Base-by-base conservation (phyloP, 2,329 filamentous ascomycete genomes). In the Sporothrix pallida region DNA sequence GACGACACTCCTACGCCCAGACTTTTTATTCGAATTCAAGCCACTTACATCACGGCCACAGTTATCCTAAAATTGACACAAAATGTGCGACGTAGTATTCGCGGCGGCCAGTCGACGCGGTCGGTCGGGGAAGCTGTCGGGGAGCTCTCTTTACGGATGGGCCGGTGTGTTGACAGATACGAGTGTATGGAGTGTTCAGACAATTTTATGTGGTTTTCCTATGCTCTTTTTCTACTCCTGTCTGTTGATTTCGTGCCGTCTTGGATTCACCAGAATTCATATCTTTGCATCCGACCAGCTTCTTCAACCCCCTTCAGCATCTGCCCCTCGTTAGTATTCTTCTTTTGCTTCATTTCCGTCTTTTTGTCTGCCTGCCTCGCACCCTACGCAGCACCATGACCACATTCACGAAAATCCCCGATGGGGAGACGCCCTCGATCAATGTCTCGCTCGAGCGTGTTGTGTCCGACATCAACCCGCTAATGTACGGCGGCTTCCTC, bases 401-500 rank as follows among this genome's bases (percentile, higher is more conserved):
- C 12, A 26, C 63, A 3, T 67, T 67, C 13, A 67, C 63, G 8
- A 67, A 67, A 37, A 67, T 67, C 10, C 4, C 44, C 63, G 44
- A 70, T n/a, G 67, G 52, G 17, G 65, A 58, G 10, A 70, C 48
- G 6, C 50, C 67, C 13, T 70, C 50, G 0, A 70, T 70, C 52
- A 37, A 70, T 2, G 31, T 58, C 17, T 44, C 67, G n/a, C 67
- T 56, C 10, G 17, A 1, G 50, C 67, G 50, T n/a, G 67, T 56
- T 8, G 31, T 95, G 72, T 91, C 91, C 74, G 90, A 90, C 80
- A 93, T 96, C 79, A 90, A 94, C 79, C 88, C 92, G 75, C 93
- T 93, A 79, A 93, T 92, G 78, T 96, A 95, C 86, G 91, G 92
- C 73, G 93, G 93, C 12, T 96, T 96, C 82, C 93, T 91, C 74